Conservation (phyloP, 805 yeast genomes). For the Candida peoriensis region DNA sequence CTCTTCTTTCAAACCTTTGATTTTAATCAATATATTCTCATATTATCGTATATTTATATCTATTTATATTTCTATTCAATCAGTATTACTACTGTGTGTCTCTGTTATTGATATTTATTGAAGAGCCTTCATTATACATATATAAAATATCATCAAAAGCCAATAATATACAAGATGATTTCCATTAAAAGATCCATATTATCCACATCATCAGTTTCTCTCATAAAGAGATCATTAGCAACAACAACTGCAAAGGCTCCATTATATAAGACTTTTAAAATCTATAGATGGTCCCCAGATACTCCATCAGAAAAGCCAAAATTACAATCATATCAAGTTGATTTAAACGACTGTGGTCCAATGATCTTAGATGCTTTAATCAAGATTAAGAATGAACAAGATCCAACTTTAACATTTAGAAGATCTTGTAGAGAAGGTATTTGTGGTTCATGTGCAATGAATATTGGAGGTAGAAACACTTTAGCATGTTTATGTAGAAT, state of each 20-base stretch:
- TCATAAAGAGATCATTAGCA: conserved; percentile 24
- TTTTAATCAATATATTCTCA: too few species aligned
- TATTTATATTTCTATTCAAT: too few species aligned
- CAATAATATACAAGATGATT: conserved; percentile 3
- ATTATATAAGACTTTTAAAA: conserved; percentile 76
- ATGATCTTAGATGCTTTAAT: conserved; percentile 94
- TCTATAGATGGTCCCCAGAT: conserved; percentile 98
- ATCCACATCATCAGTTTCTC: background rate
- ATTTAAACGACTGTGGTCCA: conserved; percentile 91
- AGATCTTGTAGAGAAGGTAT: conserved; percentile 99
- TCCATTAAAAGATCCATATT: conserved; percentile 3
- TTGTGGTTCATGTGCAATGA: conserved; percentile 99
- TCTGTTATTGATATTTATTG: too few species aligned
- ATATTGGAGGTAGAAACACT: conserved; percentile 96
- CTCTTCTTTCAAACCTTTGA: too few species aligned
- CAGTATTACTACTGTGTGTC: too few species aligned
- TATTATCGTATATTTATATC: too few species aligned
- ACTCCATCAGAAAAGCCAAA: conserved; percentile 88
- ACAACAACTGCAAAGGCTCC: conserved; percentile 52
- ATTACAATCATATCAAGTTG: conserved; percentile 77
- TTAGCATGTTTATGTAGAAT: conserved; percentile 95
- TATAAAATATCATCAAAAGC: too few species aligned
- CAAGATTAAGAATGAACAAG: conserved; percentile 95
- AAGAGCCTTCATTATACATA: too few species aligned
- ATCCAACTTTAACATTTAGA: conserved; percentile 91